Percentiles rank a stretch among this genome's conserved stretches.
Conservation (phyloP, 768 basidiomycete species). For the Lactarius hatsudake region DNA sequence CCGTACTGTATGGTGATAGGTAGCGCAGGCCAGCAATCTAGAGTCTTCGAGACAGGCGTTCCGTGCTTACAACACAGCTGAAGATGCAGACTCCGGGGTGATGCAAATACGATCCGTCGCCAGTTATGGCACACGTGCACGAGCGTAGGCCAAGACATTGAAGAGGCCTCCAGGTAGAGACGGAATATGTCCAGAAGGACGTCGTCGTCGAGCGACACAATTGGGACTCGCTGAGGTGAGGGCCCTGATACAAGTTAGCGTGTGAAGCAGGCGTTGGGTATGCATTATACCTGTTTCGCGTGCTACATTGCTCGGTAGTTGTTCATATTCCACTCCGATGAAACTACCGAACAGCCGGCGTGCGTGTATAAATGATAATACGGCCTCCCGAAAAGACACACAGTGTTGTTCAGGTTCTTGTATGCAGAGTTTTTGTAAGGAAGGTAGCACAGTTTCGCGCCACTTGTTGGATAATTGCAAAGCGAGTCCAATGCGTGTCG, state of each 20-base stretch:
- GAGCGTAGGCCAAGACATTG: neutral
- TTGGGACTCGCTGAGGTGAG: neutral
- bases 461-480: neutral
- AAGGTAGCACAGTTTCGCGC: neutral
- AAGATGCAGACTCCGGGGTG: neutral
- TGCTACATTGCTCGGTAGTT: neutral
- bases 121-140: neutral
- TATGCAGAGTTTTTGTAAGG: neutral
- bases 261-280: neutral
- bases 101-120: neutral
- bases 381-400: neutral
- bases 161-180: neutral
- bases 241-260: neutral
- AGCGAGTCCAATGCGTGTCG: neutral
- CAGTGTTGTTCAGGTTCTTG: neutral
- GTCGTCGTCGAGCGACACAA: neutral
- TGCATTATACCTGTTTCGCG: neutral
- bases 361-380: neutral
- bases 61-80: neutral
- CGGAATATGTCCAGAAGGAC: neutral
- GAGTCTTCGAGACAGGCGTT: too few species aligned
- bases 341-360: neutral
- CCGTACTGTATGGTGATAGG: too few species aligned
- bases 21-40: too few species aligned
- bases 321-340: neutral